phyloP scores from a whole-genome alignment of 2,329 filamentous ascomycete genomes.

The Celoporthe dispersa region DNA sequence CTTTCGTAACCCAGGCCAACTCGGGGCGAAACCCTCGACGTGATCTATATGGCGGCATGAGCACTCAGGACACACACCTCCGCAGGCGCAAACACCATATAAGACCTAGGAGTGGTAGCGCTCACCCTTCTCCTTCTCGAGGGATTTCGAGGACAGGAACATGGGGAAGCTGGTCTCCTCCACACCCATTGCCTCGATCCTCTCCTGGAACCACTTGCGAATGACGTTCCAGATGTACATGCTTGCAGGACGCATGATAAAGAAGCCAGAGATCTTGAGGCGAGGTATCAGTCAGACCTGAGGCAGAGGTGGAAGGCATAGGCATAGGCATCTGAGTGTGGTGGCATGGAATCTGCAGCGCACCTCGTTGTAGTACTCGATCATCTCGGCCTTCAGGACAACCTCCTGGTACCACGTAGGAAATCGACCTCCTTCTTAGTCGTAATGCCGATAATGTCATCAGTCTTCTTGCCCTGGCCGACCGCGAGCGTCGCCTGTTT shows the following conservation, averaged over 20 bases:
- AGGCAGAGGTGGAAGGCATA: not conserved
- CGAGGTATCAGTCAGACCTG: constrained; percentile 3
- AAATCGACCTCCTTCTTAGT: constrained; percentile 86
- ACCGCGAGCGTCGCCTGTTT: constrained; percentile 59
- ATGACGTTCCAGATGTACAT: constrained; percentile 72
- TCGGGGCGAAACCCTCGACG: constrained; percentile 97
- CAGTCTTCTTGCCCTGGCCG: constrained; percentile 62
- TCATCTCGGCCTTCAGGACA: constrained; percentile 94
- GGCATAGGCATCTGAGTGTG: not conserved
- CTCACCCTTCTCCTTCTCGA: constrained; percentile 75
- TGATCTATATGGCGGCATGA: constrained; percentile 60
- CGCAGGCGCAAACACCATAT: not conserved
- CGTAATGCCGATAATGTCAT: constrained; percentile 85
- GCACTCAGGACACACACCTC: not conserved
- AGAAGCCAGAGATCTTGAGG: constrained; percentile 88
- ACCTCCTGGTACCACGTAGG: constrained; percentile 90
- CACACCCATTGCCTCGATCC: constrained; percentile 89
- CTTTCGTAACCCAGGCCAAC: constrained; percentile 86
- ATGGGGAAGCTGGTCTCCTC: constrained; percentile 97
- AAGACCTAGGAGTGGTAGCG: not conserved
- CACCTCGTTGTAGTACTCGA: constrained; percentile 79
- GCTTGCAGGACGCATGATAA: constrained; percentile 78
- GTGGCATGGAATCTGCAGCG: not conserved
- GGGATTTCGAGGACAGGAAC: constrained; percentile 89
- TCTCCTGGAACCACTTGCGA: constrained; percentile 68